Percentiles rank a stretch among this genome's conserved stretches.
phyloP scores from a whole-genome alignment of 352 stramenopile genomes.

The Thalassiosira delicatula region DNA sequence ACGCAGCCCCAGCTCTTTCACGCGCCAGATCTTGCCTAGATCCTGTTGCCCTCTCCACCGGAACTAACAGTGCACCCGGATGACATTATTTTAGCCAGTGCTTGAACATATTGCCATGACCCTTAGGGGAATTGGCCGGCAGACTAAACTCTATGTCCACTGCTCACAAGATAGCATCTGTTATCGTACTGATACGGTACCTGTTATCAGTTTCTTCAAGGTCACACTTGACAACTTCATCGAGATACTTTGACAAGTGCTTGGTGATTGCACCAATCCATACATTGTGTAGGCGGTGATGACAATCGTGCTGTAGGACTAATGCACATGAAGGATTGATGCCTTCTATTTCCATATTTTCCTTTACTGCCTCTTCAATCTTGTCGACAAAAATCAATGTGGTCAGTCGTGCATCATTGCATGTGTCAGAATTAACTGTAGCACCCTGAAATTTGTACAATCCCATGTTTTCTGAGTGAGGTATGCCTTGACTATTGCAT shows the following conservation, averaged over 20 bases:
- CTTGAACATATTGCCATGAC: slow-evolving; percentile 22
- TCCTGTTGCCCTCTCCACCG: not conserved
- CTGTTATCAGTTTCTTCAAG: slow-evolving; percentile 26
- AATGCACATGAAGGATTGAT: not conserved
- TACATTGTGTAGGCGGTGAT: slow-evolving; percentile 24
- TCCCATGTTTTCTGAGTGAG: slow-evolving; percentile 3
- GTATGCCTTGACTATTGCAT: slow-evolving; percentile 47
- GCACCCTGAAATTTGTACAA: slow-evolving; percentile 9
- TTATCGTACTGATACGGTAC: slow-evolving; percentile 6
- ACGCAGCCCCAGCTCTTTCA: slow-evolving; percentile 25
- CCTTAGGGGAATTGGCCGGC: slow-evolving; percentile 26
- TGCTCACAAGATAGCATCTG: slow-evolving; percentile 14
- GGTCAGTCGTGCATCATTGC: slow-evolving; percentile 9
- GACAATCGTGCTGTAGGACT: slow-evolving; percentile 1
- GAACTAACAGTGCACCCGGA: slow-evolving; percentile 22
- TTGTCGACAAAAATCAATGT: too few species aligned
- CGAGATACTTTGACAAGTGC: not conserved
- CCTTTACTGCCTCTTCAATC: not conserved
- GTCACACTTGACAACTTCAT: not conserved
- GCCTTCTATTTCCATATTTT: not conserved
- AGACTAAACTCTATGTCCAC: slow-evolving; percentile 38
- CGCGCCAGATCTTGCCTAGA: slow-evolving; percentile 30
- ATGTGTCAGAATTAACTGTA: slow-evolving; percentile 20
- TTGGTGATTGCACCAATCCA: slow-evolving; percentile 39
- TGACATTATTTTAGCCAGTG: slow-evolving; percentile 32